Conservation (phyloP, 345 rosid genomes). For the Fremontodendron californicum region DNA sequence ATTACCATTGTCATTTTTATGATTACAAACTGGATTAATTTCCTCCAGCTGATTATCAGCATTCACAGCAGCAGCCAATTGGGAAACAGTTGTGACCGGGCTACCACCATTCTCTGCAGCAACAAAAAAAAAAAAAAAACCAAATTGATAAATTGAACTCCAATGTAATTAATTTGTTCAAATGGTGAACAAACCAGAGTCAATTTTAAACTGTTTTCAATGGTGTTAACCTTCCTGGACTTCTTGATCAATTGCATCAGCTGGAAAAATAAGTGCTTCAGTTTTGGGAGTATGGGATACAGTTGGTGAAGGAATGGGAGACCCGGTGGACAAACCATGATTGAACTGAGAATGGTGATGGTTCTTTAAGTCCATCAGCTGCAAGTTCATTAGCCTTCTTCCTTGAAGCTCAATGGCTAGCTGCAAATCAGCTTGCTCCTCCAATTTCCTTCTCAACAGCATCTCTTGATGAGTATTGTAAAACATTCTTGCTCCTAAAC, state of each 20-base stretch:
- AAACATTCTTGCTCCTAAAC: slow-evolving; percentile 47
- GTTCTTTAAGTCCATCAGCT: slow-evolving; percentile 46
- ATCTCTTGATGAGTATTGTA: slow-evolving; percentile 51
- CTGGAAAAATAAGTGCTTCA: slow-evolving; percentile 25
- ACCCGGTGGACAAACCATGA: slow-evolving; percentile 35
- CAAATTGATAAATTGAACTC: background rate
- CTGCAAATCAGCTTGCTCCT: slow-evolving; percentile 75
- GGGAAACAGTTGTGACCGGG: slow-evolving; percentile 7
- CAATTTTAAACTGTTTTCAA: background rate
- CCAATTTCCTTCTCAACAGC: slow-evolving; percentile 56
- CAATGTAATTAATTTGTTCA: no score
- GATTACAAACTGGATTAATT: slow-evolving; percentile 24
- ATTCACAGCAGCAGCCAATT: slow-evolving; percentile 17
- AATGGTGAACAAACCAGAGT: no score
- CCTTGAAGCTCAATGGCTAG: slow-evolving; percentile 61
- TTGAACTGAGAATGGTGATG: slow-evolving; percentile 32
- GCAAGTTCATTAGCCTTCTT: slow-evolving; percentile 54
- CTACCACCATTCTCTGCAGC: slow-evolving; percentile 23
- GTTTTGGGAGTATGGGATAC: slow-evolving; percentile 28
- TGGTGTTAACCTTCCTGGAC: slow-evolving; percentile 29
- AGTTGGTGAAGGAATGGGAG: slow-evolving; percentile 41
- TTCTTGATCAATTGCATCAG: slow-evolving; percentile 24
- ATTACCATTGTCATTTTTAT: slow-evolving; percentile 22
- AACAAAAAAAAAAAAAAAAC: background rate
- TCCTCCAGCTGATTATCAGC: slow-evolving; percentile 25